Evolutionary conservation across 2,329 filamentous ascomycete genomes (phyloP).

Genomic region (Stachybotrys echinatus): DNA sequence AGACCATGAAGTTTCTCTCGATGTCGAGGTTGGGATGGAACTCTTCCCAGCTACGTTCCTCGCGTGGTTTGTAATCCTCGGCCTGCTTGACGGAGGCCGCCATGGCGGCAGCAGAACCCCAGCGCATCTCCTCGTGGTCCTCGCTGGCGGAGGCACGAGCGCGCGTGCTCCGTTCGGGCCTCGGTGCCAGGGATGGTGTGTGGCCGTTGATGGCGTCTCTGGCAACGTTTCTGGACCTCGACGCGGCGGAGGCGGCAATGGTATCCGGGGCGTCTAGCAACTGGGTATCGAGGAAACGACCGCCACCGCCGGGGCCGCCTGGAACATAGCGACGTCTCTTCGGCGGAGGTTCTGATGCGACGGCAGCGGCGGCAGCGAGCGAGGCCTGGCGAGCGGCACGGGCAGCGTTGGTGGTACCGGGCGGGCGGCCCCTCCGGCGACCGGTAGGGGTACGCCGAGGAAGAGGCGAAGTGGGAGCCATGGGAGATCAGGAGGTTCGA

Average conservation of each 20-base stretch:
- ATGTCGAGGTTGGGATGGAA: constrained; percentile 96
- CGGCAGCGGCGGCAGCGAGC: constrained; percentile 21
- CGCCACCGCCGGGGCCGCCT: constrained; percentile 80
- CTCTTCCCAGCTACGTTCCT: constrained; percentile 96
- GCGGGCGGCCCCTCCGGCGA: constrained; percentile 42
- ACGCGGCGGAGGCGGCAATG: constrained; percentile 33
- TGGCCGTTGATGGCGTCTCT: constrained; percentile 35
- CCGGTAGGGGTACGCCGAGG: constrained; percentile 36
- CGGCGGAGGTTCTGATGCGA: constrained; percentile 52
- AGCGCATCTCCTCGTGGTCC: constrained; percentile 60
- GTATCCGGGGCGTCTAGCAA: constrained; percentile 52
- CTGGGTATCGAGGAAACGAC: constrained; percentile 74
- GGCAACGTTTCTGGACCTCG: constrained; percentile 46
- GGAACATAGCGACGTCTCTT: constrained; percentile 78
- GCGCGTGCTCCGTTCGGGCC: constrained; percentile 53
- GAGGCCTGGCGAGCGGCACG: constrained; percentile 32
- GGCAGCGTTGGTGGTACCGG: constrained; percentile 35
- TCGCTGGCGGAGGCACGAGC: constrained; percentile 47
- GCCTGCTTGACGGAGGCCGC: constrained; percentile 83
- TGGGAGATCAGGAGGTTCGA: constrained; percentile 7
- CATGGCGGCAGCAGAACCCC: constrained; percentile 82
- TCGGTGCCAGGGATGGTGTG: constrained; percentile 39
- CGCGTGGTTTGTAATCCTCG: constrained; percentile 94
- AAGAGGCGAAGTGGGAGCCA: constrained; percentile 30
- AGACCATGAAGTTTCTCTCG: constrained; percentile 71